Base-by-base conservation (phyloP, 129 eudicot genomes). In the Solidago caesia region DNA sequence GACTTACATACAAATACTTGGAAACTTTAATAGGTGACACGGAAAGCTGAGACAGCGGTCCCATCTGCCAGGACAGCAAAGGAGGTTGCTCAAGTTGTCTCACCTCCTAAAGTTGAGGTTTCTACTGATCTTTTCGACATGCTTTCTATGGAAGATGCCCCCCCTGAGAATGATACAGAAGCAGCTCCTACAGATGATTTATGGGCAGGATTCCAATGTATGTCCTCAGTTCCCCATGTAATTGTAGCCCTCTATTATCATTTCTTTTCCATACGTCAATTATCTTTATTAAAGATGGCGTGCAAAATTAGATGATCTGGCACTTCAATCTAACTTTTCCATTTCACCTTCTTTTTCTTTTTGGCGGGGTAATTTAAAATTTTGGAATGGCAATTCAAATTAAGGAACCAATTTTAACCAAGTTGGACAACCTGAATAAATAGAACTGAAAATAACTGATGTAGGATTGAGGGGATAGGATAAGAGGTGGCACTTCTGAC, bases 121-220 rank as follows among this genome's bases (percentile, higher is more conserved):
- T 91, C 98, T 73, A 86, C 97, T 70, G 96, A 94, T 87, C 97
- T 94, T 68, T 90, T 94, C 67, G 70, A 87, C 82, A 90, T 94
- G 96, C 97, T 94, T 72, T 87, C 97, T 11, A 72, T 87, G 90
- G 88, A 94, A 42, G 81, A 69, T 71, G 64, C n/a, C 26, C 68
- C 93, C 64, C 74, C 84, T 80, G 93, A 86, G 64, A 91, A 73
- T 81, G 75, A 78, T 71, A 67, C 88, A 14, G 93, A 56, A 68
- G 85, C 74, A 77, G 79, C 84, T 72, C 71, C 88, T 60, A 70
- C 85, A 46, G 99, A 90, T 79, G 97, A 88, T 87, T 47, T 80
- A 64, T 88, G 99, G 99, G 96, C 93, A 11, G 93, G 93, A 75
- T 91, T 94, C 69, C 99, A 90, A 68, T 87, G 98, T 94, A 88